Evolutionary conservation across 129 eudicot species (phyloP), one percentile per base, ranked within the genome.

Genomic region (Gnaphalium uliginosum): DNA sequence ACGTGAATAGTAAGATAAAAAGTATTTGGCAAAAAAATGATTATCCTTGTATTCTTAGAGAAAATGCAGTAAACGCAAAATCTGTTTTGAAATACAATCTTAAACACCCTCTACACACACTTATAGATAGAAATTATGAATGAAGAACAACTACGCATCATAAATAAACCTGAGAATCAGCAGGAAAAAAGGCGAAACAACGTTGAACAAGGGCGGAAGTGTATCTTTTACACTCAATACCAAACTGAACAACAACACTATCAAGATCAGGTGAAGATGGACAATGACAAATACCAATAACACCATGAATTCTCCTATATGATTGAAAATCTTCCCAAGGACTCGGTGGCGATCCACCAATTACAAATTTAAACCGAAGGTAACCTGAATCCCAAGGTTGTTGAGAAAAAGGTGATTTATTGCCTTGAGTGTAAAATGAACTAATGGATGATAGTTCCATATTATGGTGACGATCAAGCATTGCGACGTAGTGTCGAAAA

Each of bases 311-410:
- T 83, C 88, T 94, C 21, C 96, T 87, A 54, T 89, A 86, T 23
- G 96, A 81, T 69, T 94, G 98, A 48, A 94, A 94, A 69, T 94
- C 98, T 73, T 94, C 98, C 98, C 98, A 94, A 0, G 97, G 96
- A 50, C 88, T 81, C 0, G 97, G 89, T 10, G 93, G 90, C 1
- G 97, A 82, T 30, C 91, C 96, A 4, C 93, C 98, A 73, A 87
- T 73, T 56, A 94, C 86, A 83, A 82, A 94, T 82, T 89, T 90
- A 83, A 90, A 90, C 0, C 89, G 87, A 68, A 94, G 87, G 76
- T 39, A 66, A 22, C 97, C 97, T 48, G 88, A 69, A 22, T 88
- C 89, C 97, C 97, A 94, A 0, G 97, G 97, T 72, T 90, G 98
- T 64, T 94, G 80, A 1, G 91, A 35, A 72, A 94, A 94, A 1